Percentiles rank a stretch among this genome's conserved stretches.
phyloP scores from a whole-genome alignment of 495 filamentous ascomycete genomes.

The Tuber microsphaerosporum region DNA sequence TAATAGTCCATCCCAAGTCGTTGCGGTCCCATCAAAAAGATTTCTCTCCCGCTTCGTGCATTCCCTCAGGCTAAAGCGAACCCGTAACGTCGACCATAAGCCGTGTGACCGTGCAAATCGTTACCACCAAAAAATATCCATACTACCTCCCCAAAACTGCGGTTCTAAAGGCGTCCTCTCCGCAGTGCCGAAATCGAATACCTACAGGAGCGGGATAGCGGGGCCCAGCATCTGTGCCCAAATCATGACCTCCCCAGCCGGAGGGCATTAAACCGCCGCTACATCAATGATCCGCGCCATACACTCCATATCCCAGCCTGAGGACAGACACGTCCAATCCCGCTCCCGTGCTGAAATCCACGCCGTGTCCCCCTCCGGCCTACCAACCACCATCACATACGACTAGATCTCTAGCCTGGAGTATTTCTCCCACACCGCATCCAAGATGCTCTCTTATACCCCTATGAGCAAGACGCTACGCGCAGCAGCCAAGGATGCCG shows the following conservation, averaged over 20 bases:
- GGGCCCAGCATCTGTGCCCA: constrained; percentile 81
- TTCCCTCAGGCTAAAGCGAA: constrained; percentile 8
- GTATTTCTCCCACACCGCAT: constrained; percentile 52
- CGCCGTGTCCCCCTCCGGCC: constrained; percentile 51
- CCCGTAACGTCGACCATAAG: neutral
- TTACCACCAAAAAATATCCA: too few species aligned
- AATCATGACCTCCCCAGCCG: constrained; percentile 83
- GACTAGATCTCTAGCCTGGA: constrained; percentile 51
- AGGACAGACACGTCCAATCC: constrained; percentile 45
- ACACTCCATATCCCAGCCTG: constrained; percentile 49
- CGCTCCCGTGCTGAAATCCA: constrained; percentile 49
- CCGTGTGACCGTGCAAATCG: too few species aligned
- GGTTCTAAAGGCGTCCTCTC: constrained; percentile 65
- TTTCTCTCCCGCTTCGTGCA: constrained; percentile 12
- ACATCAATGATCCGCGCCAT: constrained; percentile 53
- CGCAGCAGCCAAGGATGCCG: constrained; percentile 56
- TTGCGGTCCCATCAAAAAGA: neutral
- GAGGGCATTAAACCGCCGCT: constrained; percentile 66
- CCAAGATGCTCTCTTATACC: constrained; percentile 43
- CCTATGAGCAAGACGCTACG: constrained; percentile 52
- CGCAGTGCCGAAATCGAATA: constrained; percentile 67
- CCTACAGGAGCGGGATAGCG: constrained; percentile 49
- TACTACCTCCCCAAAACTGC: neutral
- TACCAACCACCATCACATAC: constrained; percentile 41
- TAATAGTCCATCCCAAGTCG: neutral